Percentiles rank a stretch among this genome's conserved stretches.
These are phyloP conservation scores for Agarophyton chilense DNA, from an alignment of 23 red algal species.

Conservation along the genomic window DNA sequence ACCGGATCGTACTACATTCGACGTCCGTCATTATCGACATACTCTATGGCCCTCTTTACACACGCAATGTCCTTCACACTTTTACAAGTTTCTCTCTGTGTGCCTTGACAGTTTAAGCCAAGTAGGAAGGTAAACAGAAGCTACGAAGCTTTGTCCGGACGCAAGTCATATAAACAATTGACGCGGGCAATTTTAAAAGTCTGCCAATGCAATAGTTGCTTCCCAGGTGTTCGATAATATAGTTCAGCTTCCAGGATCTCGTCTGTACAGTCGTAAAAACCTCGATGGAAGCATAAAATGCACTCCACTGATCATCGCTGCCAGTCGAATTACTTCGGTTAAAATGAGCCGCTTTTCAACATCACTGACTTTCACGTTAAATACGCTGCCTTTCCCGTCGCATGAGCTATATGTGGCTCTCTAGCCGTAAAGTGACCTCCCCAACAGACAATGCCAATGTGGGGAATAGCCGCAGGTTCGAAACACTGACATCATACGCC, in stretches of 20 bases:
- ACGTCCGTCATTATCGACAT: too few relatives aligned
- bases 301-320: not conserved
- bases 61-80: too few relatives aligned
- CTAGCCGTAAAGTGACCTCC: not conserved
- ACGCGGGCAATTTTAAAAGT: too few relatives aligned
- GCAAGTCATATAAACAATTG: too few relatives aligned
- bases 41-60: too few relatives aligned
- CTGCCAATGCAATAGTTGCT: too few relatives aligned
- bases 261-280: not conserved
- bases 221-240: not conserved
- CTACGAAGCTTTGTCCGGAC: too few relatives aligned
- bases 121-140: too few relatives aligned
- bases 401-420: not conserved
- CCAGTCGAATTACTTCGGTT: not conserved
- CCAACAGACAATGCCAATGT: not conserved
- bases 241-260: not conserved
- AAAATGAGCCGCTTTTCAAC: not conserved
- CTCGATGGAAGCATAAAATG: not conserved
- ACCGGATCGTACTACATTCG: too few relatives aligned
- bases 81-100: too few relatives aligned
- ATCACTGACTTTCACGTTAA: not conserved
- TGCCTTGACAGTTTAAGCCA: too few relatives aligned
- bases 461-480: not conserved
- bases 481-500: not conserved
- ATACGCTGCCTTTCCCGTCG: not conserved